These are phyloP conservation scores for Penicillium simplicissimum DNA, from an alignment of 495 filamentous ascomycete genomes.

Conservation along the genomic window DNA sequence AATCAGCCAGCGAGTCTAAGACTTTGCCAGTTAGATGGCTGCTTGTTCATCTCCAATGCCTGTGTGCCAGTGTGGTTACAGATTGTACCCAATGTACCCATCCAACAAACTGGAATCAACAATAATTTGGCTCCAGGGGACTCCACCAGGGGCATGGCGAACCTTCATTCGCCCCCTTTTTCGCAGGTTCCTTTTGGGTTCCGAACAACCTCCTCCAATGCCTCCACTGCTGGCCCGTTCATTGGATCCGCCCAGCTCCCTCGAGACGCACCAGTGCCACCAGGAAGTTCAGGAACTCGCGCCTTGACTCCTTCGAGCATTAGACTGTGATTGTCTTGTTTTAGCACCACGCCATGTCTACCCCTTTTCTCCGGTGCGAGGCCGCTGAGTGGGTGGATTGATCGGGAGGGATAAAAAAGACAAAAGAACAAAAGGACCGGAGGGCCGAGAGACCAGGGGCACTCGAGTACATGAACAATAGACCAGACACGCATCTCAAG, in stretches of 20 bases:
- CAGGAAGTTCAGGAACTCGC: constrained; percentile 13
- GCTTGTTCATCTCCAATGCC: neutral
- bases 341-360: constrained; percentile 14
- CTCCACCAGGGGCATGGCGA: neutral
- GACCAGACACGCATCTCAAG: neutral
- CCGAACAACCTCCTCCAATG: constrained; percentile 8
- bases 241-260: constrained; percentile 19
- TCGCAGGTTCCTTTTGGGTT: neutral
- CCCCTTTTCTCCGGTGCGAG: constrained; percentile 12
- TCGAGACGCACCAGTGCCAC: constrained; percentile 8
- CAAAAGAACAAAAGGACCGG: neutral
- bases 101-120: neutral
- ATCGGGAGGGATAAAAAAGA: neutral
- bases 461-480: neutral
- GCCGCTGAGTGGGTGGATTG: neutral
- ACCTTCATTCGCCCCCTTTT: constrained; percentile 18
- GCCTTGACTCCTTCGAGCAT: constrained; percentile 20
- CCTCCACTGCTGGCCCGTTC: constrained; percentile 6
- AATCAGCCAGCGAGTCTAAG: neutral
- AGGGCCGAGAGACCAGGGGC: no score
- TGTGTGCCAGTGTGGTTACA: neutral
- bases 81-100: no score
- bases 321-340: constrained; percentile 21
- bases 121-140: neutral
- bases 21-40: neutral